A percentile compares a stretch with the other conserved stretches of the same genome.
phyloP scores from a whole-genome alignment of 352 stramenopile species.

The Globisporangium paddicum region DNA sequence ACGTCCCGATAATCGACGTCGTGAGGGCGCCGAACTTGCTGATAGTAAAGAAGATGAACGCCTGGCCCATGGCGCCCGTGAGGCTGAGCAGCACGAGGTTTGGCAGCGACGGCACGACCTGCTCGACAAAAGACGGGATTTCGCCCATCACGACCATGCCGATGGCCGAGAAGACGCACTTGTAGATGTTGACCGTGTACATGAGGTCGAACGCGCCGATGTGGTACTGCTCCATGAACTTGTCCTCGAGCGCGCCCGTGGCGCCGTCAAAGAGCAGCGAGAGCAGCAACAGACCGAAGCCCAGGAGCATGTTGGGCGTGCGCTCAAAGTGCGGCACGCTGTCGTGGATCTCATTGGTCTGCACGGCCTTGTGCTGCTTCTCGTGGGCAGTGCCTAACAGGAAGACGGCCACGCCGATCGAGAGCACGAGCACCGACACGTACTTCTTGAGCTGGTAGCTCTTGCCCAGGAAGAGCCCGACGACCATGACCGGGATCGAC shows the following conservation, averaged over 20 bases:
- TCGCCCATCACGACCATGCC: constrained; percentile 75
- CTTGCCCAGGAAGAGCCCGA: constrained; percentile 71
- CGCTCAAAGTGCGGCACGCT: constrained; percentile 37
- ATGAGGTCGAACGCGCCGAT: constrained; percentile 84
- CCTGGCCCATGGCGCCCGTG: constrained; percentile 72
- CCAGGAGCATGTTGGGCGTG: constrained; percentile 61
- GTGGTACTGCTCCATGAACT: constrained; percentile 78
- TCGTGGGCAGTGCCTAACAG: constrained; percentile 67
- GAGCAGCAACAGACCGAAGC: constrained; percentile 57
- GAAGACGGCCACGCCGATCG: constrained; percentile 69
- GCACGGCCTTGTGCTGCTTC: constrained; percentile 43
- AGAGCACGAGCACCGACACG: constrained; percentile 71
- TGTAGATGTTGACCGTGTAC: constrained; percentile 87
- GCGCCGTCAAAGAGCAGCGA: constrained; percentile 79
- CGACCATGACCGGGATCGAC: constrained; percentile 82
- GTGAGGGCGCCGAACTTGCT: constrained; percentile 83
- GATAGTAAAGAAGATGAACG: constrained; percentile 87
- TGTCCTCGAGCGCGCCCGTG: constrained; percentile 76
- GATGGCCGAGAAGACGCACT: constrained; percentile 56
- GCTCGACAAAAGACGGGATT: constrained; percentile 54
- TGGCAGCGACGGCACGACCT: constrained; percentile 49
- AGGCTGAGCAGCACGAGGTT: constrained; percentile 71
- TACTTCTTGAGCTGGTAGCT: constrained; percentile 82
- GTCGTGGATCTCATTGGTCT: constrained; percentile 43
- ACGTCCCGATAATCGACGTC: constrained; percentile 83